These are phyloP conservation scores for Streptanthus diversifolius DNA, from an alignment of 345 rosid genomes.

Conservation along the genomic window DNA sequence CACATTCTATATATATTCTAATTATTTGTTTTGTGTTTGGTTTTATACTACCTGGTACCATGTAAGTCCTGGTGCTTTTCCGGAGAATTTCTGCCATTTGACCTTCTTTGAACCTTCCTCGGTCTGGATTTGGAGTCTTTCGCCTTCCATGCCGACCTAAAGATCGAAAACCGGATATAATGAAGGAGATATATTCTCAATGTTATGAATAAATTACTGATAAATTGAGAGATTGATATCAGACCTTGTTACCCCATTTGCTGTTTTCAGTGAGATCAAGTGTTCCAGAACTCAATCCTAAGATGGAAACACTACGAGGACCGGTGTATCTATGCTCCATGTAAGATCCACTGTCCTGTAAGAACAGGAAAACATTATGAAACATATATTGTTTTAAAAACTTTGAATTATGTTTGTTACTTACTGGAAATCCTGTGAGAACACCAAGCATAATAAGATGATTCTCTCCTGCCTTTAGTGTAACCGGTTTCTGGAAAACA, in stretches of 20 bases:
- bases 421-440: slow-evolving; percentile 72
- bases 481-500: slow-evolving; percentile 50
- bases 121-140: slow-evolving; percentile 43
- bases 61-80: slow-evolving; percentile 46
- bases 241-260: slow-evolving; percentile 83
- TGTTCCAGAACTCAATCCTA: slow-evolving; percentile 80
- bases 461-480: slow-evolving; percentile 52
- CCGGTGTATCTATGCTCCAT: slow-evolving; percentile 90
- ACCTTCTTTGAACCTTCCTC: slow-evolving; percentile 49
- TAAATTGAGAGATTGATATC: background rate
- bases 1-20: background rate
- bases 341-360: slow-evolving; percentile 90
- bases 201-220: background rate
- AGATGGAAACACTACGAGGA: slow-evolving; percentile 63
- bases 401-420: background rate
- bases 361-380: background rate
- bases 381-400: background rate
- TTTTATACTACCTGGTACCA: slow-evolving; percentile 75
- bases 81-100: slow-evolving; percentile 43
- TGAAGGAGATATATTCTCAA: background rate
- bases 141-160: slow-evolving; percentile 78
- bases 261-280: slow-evolving; percentile 56
- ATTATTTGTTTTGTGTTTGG: background rate
- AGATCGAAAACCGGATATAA: slow-evolving; percentile 10
- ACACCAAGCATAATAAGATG: slow-evolving; percentile 47